A percentile compares a stretch with the other conserved stretches of the same genome.
Evolutionary conservation across 108 stramenopile genomes (phyloP).

Genomic region (Cyclotella baltica): DNA sequence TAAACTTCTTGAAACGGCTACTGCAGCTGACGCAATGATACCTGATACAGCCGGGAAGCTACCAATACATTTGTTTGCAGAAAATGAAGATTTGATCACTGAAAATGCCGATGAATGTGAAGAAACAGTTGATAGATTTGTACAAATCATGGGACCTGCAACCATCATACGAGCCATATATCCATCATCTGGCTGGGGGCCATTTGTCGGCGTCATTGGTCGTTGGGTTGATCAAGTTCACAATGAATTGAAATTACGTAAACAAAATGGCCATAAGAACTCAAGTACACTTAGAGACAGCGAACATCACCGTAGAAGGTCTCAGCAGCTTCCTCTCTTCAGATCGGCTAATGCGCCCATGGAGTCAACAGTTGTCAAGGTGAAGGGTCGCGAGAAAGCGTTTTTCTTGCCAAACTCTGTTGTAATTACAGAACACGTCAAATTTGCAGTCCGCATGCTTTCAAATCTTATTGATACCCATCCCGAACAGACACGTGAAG

Average conservation of each 20-base stretch:
- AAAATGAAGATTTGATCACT: conserved; percentile 30
- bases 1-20: conserved; percentile 8
- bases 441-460: conserved; percentile 40
- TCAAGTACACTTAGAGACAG: not conserved
- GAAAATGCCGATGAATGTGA: conserved; percentile 30
- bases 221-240: conserved; percentile 41
- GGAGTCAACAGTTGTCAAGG: conserved; percentile 13
- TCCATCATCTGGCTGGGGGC: conserved; percentile 27
- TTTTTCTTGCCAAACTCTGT: conserved; percentile 35
- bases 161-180: conserved; percentile 30
- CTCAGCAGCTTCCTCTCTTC: conserved; percentile 11
- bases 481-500: conserved; percentile 46
- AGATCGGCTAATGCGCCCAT: not conserved
- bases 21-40: conserved; percentile 7
- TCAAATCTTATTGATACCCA: conserved; percentile 52
- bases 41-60: conserved; percentile 25
- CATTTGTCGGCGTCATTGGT: conserved; percentile 40
- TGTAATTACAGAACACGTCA: conserved; percentile 26
- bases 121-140: conserved; percentile 31
- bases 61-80: conserved; percentile 43
- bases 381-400: conserved; percentile 22
- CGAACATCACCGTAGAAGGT: not conserved
- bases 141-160: conserved; percentile 42
- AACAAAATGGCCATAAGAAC: not conserved
- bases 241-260: not conserved